phyloP scores from a whole-genome alignment of 352 stramenopile species.

The Halophytophthora batemanensis region DNA sequence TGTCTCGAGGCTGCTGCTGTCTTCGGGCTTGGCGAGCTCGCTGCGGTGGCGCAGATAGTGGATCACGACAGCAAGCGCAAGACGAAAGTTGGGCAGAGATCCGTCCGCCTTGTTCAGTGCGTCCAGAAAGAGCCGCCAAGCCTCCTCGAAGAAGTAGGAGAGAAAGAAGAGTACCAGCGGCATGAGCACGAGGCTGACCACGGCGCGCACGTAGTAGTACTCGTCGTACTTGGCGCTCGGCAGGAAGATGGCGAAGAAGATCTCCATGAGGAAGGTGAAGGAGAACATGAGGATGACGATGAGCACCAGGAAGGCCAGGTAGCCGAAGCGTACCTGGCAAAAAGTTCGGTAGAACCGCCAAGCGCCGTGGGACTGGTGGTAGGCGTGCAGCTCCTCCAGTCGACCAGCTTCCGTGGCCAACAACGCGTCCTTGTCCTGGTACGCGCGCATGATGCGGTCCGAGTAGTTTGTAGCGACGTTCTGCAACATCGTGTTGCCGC shows the following conservation, averaged over 20 bases:
- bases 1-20: too few species aligned
- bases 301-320: slow-evolving; percentile 77
- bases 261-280: slow-evolving; percentile 81
- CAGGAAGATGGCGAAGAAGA: slow-evolving; percentile 85
- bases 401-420: slow-evolving; percentile 51
- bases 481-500: slow-evolving; percentile 18
- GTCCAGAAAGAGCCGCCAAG: slow-evolving; percentile 63
- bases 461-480: slow-evolving; percentile 24
- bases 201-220: slow-evolving; percentile 57
- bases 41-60: slow-evolving; percentile 73
- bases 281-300: slow-evolving; percentile 86
- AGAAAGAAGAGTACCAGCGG: slow-evolving; percentile 70
- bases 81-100: slow-evolving; percentile 71
- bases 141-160: slow-evolving; percentile 81
- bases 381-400: slow-evolving; percentile 51
- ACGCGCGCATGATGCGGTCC: slow-evolving; percentile 15
- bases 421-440: slow-evolving; percentile 36
- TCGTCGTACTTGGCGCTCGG: slow-evolving; percentile 70
- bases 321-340: slow-evolving; percentile 76
- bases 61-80: slow-evolving; percentile 71
- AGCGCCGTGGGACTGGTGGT: slow-evolving; percentile 33
- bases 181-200: slow-evolving; percentile 53
- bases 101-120: slow-evolving; percentile 72
- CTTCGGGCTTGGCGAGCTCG: slow-evolving; percentile 35
- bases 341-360: slow-evolving; percentile 73